Percentiles rank a stretch among this genome's conserved stretches.
phyloP scores from a whole-genome alignment of 768 basidiomycete genomes.

The Kwoniella dendrophila region DNA sequence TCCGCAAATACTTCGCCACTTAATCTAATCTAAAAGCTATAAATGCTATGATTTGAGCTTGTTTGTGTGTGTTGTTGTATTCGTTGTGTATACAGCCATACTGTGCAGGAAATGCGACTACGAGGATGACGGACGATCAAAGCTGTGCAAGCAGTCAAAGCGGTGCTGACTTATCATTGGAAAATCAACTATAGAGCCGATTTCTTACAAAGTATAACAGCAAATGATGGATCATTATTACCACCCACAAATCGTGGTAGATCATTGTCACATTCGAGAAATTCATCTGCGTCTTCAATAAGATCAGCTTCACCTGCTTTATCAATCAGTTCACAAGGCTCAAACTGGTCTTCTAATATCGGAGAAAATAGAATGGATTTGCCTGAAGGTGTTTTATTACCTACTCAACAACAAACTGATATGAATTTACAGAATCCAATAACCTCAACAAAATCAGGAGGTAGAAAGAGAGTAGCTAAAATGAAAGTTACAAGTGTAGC shows the following conservation, averaged over 20 bases:
- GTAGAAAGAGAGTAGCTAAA: slow-evolving; percentile 60
- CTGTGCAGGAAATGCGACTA: no score
- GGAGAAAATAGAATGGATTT: slow-evolving; percentile 41
- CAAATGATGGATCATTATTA: slow-evolving; percentile 45
- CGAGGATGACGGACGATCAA: background rate
- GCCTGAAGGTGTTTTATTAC: slow-evolving; percentile 31
- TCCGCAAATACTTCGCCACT: no score
- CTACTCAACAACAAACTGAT: background rate
- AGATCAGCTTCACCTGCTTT: slow-evolving; percentile 46
- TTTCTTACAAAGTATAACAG: slow-evolving; percentile 49
- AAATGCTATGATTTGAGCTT: no score
- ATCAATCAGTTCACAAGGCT: slow-evolving; percentile 45
- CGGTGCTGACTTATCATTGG: slow-evolving; percentile 2
- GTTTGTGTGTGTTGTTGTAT: slow-evolving; percentile 1
- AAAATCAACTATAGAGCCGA: slow-evolving; percentile 32
- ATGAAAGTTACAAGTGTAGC: slow-evolving; percentile 88
- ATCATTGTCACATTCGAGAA: slow-evolving; percentile 38
- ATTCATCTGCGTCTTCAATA: slow-evolving; percentile 45
- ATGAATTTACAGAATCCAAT: background rate
- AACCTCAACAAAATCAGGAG: slow-evolving; percentile 10
- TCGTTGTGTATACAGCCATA: background rate
- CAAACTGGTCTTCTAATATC: slow-evolving; percentile 32
- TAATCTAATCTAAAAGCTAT: slow-evolving; percentile 6
- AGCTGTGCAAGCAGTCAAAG: slow-evolving; percentile 2
- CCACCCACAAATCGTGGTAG: slow-evolving; percentile 39